A percentile compares a stretch with the other conserved stretches of the same genome.
phyloP scores from a whole-genome alignment of 306 rosid genomes.

The Sesbania bispinosa region DNA sequence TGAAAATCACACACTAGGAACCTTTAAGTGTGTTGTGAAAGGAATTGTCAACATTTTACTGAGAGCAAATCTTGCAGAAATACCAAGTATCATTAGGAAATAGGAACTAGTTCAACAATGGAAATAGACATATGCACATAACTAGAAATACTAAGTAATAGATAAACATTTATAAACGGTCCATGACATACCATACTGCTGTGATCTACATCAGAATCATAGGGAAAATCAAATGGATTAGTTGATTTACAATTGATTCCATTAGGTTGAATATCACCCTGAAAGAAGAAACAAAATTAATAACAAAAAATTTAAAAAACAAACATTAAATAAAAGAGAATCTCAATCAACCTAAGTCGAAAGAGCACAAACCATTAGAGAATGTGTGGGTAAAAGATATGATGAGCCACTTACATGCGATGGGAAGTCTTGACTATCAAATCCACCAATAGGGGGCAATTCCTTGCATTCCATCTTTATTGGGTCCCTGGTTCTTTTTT shows the following conservation, averaged over 20 bases:
- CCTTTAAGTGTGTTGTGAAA: constrained; percentile 24
- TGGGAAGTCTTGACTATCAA: constrained; percentile 28
- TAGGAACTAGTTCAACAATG: background rate
- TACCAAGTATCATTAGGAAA: background rate
- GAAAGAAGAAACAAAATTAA: constrained; percentile 20
- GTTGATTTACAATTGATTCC: constrained; percentile 43
- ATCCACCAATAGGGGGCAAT: constrained; percentile 24
- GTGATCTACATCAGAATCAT: constrained; percentile 52
- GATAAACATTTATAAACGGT: background rate
- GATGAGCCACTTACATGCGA: constrained; percentile 25
- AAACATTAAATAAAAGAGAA: background rate
- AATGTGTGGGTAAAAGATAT: constrained; percentile 24
- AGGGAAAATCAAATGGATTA: constrained; percentile 75
- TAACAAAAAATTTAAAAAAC: background rate
- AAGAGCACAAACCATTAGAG: constrained; percentile 40
- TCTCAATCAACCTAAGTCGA: constrained; percentile 9
- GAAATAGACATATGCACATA: background rate
- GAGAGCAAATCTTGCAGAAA: background rate
- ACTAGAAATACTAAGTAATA: background rate
- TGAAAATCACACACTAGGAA: constrained; percentile 32
- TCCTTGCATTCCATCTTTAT: constrained; percentile 23
- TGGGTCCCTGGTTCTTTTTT: constrained; percentile 31
- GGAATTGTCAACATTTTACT: background rate
- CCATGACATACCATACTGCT: constrained; percentile 48
- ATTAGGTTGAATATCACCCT: constrained; percentile 48